Conservation (phyloP, 768 basidiomycete species). For the Mycena alexandri region DNA sequence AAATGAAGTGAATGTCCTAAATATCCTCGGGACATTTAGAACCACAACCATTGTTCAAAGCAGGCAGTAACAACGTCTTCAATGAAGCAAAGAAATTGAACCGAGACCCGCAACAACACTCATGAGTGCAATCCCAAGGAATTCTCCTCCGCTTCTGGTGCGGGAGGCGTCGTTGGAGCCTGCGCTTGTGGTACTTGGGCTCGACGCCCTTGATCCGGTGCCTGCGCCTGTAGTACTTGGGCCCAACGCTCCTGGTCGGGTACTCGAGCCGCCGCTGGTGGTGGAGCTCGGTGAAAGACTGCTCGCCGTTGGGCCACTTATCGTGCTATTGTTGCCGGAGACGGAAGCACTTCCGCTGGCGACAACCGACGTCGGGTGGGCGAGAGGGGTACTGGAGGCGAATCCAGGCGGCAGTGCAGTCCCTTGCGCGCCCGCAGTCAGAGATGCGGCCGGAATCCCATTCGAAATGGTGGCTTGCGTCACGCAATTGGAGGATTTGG, state of each 20-base stretch:
- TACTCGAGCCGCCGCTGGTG: background rate
- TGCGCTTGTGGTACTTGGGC: background rate
- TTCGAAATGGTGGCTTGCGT: constrained; percentile 53
- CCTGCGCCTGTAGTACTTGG: background rate
- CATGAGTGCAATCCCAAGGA: background rate
- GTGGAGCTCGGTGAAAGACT: background rate
- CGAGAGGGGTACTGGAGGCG: background rate
- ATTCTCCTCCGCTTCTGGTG: background rate
- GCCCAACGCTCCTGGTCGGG: background rate
- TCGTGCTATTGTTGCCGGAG: background rate
- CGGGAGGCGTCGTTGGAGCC: background rate
- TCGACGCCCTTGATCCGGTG: background rate
- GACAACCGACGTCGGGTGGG: background rate
- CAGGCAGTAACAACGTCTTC: background rate
- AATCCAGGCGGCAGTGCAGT: constrained; percentile 23
- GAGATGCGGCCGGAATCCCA: constrained; percentile 47
- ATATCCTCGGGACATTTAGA: too few relatives aligned
- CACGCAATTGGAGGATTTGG: constrained; percentile 56
- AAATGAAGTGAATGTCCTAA: too few relatives aligned
- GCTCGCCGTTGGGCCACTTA: background rate
- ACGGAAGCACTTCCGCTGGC: background rate
- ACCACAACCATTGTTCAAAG: too few relatives aligned
- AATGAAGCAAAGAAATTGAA: background rate
- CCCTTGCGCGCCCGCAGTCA: constrained; percentile 19
- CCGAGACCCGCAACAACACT: background rate